Percentiles rank a stretch among this genome's conserved stretches.
Conservation (phyloP, 2,329 filamentous ascomycete species). For the Bisporella sp. region DNA sequence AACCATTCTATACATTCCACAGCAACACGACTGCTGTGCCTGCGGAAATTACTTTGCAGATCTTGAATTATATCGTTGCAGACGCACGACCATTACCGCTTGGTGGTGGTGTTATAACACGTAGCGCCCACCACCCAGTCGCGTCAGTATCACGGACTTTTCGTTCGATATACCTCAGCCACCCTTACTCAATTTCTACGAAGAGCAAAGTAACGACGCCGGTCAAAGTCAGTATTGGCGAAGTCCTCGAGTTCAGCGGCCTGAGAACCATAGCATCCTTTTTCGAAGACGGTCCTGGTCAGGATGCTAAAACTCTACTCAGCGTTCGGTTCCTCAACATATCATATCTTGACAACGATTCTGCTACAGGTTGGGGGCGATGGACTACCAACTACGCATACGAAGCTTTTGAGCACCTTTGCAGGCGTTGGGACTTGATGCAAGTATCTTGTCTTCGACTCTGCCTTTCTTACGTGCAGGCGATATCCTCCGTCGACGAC, state of each 20-base stretch:
- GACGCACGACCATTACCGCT: too few relatives aligned
- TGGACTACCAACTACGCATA: conserved; percentile 11
- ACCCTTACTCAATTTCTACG: too few relatives aligned
- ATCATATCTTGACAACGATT: not conserved
- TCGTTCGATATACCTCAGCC: too few relatives aligned
- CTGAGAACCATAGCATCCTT: conserved; percentile 7
- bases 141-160: too few relatives aligned
- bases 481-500: conserved; percentile 13
- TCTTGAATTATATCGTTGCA: too few relatives aligned
- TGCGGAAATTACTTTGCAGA: too few relatives aligned
- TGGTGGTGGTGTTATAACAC: too few relatives aligned
- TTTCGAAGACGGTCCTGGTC: conserved; percentile 8
- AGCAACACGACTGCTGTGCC: too few relatives aligned
- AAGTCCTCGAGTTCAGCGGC: not conserved
- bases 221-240: too few relatives aligned
- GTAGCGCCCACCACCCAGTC: too few relatives aligned
- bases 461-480: conserved; percentile 6
- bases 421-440: conserved; percentile 3
- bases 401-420: conserved; percentile 12
- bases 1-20: too few relatives aligned
- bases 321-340: not conserved
- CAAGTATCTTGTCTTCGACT: conserved; percentile 11
- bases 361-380: conserved; percentile 3
- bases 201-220: too few relatives aligned
- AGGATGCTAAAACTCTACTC: not conserved